These are phyloP conservation scores for Primulina tabacum DNA, from an alignment of 257 asterid species.

Conservation along the genomic window DNA sequence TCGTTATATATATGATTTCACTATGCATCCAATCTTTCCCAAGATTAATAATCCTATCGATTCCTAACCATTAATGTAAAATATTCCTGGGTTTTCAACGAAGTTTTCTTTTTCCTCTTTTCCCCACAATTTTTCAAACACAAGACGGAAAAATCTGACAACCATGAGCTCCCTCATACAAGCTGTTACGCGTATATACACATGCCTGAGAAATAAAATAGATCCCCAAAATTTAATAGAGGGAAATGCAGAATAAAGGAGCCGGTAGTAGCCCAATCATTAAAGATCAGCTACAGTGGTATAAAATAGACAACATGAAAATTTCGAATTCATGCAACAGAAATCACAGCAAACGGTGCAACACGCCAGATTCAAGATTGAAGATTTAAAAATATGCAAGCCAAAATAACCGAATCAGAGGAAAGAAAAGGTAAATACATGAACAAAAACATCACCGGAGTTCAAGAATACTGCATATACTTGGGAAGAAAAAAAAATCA, in stretches of 20 bases:
- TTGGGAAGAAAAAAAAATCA: conserved; percentile 1
- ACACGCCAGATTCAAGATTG: conserved; percentile 16
- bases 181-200: conserved; percentile 11
- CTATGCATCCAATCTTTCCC: conserved; percentile 12
- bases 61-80: neutral
- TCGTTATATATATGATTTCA: conserved; percentile 20
- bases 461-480: neutral
- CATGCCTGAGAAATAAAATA: neutral
- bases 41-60: conserved; percentile 22
- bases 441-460: neutral
- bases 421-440: conserved; percentile 10
- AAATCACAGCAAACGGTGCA: conserved; percentile 4
- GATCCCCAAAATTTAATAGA: neutral
- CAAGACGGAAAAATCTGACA: conserved; percentile 9
- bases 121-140: conserved; percentile 10
- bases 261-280: neutral
- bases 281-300: neutral
- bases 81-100: conserved; percentile 7
- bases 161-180: conserved; percentile 24
- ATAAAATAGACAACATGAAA: conserved; percentile 25
- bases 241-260: too few relatives aligned
- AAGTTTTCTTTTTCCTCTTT: neutral
- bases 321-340: conserved; percentile 30
- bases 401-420: neutral
- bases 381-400: conserved; percentile 22